Evolutionary conservation across 345 rosid genomes (phyloP), one percentile per base, ranked within the genome.

Genomic region (Aquilaria sinensis): DNA sequence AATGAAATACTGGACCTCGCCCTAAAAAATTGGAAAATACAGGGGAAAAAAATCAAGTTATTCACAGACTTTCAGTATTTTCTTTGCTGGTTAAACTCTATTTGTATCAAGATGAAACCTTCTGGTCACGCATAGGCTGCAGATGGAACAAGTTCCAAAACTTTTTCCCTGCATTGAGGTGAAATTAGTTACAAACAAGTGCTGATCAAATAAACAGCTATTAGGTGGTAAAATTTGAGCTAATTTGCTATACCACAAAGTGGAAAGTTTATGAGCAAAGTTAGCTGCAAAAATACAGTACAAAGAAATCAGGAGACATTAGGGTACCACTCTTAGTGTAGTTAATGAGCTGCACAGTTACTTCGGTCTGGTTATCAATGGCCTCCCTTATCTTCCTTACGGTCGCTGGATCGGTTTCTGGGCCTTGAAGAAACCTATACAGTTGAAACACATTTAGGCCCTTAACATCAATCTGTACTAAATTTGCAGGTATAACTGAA

Each of bases 111-210:
- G 53, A 54, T 45, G 61, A 16, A 70, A 91, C 98, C 96, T 93
- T 93, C 60, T 90, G 98, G 75, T 93, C 98, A 78, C 98, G 98
- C 98, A 93, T 93, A 72, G 98, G 97, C 79, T 93, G 98, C 57
- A 93, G 75, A 78, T 93, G 98, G 80, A 93, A 93, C 69, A 93
- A 75, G 77, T 90, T 93, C 98, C 98, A 93, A 70, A 93, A 93
- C 78, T 93, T 93, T 75, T 90, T 93, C n/a, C 98, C 98, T 93
- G 79, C 49, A 37, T 37, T 37, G 43, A 37, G 8, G 43, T 37
- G 43, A 37, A 37, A 1, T 4, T 37, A 0, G 43, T 37, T 37
- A 37, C 43, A 37, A 37, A 37, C 23, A 16, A 16, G 23, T 16
- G 23, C 23, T 16, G 23, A 16, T 16, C 23, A 16, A 16, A 16